Conservation (phyloP, 2,329 filamentous ascomycete species). For the Beauveria sp. region DNA sequence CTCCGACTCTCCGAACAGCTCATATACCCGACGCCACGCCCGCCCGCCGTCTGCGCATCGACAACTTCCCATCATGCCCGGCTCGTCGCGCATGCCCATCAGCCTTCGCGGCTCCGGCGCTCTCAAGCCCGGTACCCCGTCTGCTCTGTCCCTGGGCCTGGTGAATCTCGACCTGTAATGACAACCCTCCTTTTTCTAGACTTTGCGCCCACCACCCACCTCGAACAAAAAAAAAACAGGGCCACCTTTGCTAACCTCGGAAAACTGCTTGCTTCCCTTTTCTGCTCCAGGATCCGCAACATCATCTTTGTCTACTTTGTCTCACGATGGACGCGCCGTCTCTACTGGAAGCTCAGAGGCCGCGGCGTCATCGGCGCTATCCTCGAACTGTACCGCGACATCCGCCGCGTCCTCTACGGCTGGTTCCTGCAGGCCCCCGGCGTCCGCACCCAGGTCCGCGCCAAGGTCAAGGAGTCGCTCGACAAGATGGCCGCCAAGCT, state of each 20-base stretch:
- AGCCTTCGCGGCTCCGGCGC: slow-evolving; percentile 61
- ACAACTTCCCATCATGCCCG: slow-evolving; percentile 42
- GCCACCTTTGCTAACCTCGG: background rate
- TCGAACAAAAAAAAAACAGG: no score
- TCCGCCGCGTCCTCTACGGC: slow-evolving; percentile 70
- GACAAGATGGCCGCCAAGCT: slow-evolving; percentile 78
- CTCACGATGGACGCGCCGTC: slow-evolving; percentile 71
- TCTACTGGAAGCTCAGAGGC: slow-evolving; percentile 78
- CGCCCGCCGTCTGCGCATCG: background rate
- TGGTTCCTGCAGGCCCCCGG: slow-evolving; percentile 81
- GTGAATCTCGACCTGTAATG: slow-evolving; percentile 61
- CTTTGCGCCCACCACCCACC: background rate
- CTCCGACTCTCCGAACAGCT: background rate
- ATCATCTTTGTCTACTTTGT: slow-evolving; percentile 85
- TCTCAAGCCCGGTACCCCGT: slow-evolving; percentile 46
- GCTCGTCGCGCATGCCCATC: slow-evolving; percentile 62
- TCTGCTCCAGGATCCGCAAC: slow-evolving; percentile 60
- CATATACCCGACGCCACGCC: slow-evolving; percentile 3
- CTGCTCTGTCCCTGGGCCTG: slow-evolving; percentile 48
- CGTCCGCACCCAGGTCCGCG: slow-evolving; percentile 76
- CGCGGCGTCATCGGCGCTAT: slow-evolving; percentile 78
- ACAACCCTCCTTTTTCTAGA: background rate
- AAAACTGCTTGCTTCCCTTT: no score
- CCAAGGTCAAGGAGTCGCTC: slow-evolving; percentile 73
- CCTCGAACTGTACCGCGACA: slow-evolving; percentile 62